Evolutionary conservation across 2,329 filamentous ascomycete species (phyloP).

Genomic region (Dothistroma septosporum): DNA sequence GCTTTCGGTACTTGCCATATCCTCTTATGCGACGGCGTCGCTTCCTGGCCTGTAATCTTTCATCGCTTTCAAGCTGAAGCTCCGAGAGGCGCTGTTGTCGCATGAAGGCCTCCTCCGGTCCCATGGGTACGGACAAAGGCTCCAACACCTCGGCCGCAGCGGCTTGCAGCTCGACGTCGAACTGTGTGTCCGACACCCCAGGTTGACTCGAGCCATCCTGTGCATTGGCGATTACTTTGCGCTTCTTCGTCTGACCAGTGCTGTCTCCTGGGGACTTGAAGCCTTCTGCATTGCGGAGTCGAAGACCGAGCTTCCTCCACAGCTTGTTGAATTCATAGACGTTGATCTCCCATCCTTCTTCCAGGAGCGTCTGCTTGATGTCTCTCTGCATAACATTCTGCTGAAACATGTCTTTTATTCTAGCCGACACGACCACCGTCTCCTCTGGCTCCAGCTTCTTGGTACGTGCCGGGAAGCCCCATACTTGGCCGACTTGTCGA

Average conservation of each 20-base stretch:
- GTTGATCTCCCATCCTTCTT: constrained; percentile 70
- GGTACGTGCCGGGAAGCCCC: constrained; percentile 63
- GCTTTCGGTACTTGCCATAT: constrained; percentile 46
- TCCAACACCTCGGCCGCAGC: background rate
- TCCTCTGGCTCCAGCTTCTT: constrained; percentile 70
- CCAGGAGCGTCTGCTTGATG: constrained; percentile 66
- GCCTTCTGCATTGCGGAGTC: constrained; percentile 22
- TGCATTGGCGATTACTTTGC: constrained; percentile 11
- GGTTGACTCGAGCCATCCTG: background rate
- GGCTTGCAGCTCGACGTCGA: background rate
- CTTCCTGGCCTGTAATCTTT: constrained; percentile 61
- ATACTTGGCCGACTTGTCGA: constrained; percentile 45
- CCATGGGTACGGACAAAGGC: constrained; percentile 10
- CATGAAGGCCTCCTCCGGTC: constrained; percentile 20
- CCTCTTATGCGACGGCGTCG: constrained; percentile 63
- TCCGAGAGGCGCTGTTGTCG: constrained; percentile 24
- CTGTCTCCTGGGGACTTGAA: constrained; percentile 28
- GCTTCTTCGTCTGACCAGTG: constrained; percentile 37
- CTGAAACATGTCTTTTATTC: constrained; percentile 75
- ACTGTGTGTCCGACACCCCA: background rate
- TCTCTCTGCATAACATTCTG: constrained; percentile 66
- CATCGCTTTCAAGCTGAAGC: constrained; percentile 49
- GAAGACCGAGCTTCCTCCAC: constrained; percentile 55
- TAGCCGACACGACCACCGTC: constrained; percentile 64
- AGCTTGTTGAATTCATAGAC: constrained; percentile 45